A percentile compares a stretch with the other conserved stretches of the same genome.
phyloP scores from a whole-genome alignment of 805 yeast genomes.

The Candida fluviatilis region DNA sequence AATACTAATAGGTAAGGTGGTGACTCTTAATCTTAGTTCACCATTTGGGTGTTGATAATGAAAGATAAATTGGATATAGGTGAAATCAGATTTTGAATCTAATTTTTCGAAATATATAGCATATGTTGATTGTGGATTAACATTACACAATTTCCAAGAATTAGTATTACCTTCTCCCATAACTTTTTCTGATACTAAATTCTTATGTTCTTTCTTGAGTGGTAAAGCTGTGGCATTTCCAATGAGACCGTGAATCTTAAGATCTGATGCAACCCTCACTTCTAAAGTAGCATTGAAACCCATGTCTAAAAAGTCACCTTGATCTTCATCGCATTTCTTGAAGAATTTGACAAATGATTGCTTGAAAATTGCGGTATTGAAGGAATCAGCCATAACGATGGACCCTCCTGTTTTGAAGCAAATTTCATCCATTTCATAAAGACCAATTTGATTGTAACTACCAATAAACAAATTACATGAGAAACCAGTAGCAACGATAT shows the following conservation, averaged over 20 bases:
- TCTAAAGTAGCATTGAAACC: constrained; percentile 62
- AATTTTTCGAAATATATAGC: constrained; percentile 53
- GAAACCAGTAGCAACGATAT: constrained; percentile 47
- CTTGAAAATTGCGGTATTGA: constrained; percentile 62
- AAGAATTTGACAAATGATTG: constrained; percentile 58
- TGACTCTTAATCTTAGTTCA: constrained; percentile 53
- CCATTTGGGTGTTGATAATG: constrained; percentile 63
- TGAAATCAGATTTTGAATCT: constrained; percentile 26
- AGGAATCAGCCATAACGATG: constrained; percentile 60
- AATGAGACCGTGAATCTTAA: constrained; percentile 54
- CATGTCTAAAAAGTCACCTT: constrained; percentile 39
- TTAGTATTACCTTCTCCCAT: constrained; percentile 51
- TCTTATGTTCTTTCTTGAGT: constrained; percentile 21
- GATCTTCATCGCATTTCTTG: constrained; percentile 20
- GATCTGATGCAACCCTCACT: constrained; percentile 45
- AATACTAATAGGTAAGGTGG: constrained; percentile 49
- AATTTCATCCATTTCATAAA: constrained; percentile 60
- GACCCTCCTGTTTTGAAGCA: constrained; percentile 59
- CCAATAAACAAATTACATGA: constrained; percentile 59
- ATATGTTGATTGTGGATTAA: constrained; percentile 56
- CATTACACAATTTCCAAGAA: constrained; percentile 57
- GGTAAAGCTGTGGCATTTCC: constrained; percentile 57
- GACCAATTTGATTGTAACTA: constrained; percentile 65
- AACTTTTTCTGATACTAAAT: constrained; percentile 26
- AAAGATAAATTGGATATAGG: constrained; percentile 50